These are phyloP conservation scores for Metschnikowia rubicola DNA, from an alignment of 805 yeast genomes.

Conservation along the genomic window DNA sequence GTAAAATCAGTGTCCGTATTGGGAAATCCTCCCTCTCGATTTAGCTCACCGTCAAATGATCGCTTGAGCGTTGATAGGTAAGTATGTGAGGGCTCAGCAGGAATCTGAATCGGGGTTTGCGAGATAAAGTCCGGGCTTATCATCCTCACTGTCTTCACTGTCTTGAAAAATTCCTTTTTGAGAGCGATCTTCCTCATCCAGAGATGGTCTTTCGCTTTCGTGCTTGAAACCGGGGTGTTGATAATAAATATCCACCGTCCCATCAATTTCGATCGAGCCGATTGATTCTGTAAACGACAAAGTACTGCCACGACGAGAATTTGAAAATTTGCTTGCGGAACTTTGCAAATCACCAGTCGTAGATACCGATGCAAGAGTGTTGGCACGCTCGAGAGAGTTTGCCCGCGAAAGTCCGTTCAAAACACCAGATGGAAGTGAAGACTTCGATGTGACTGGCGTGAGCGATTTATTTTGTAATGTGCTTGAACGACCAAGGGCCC, in stretches of 20 bases:
- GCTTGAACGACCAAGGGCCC: slow-evolving; percentile 10
- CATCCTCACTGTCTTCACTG: slow-evolving; percentile 29
- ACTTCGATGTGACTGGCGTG: slow-evolving; percentile 14
- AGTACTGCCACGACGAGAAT: slow-evolving; percentile 20
- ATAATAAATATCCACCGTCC: slow-evolving; percentile 31
- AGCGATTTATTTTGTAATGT: slow-evolving; percentile 8
- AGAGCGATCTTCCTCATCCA: slow-evolving; percentile 10
- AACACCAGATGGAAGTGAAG: slow-evolving; percentile 12
- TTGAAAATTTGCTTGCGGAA: slow-evolving; percentile 15
- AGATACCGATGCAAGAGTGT: slow-evolving; percentile 26
- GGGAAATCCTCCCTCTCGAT: no score
- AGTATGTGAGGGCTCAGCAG: slow-evolving; percentile 20
- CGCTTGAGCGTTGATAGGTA: no score
- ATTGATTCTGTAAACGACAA: slow-evolving; percentile 25
- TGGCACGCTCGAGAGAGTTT: slow-evolving; percentile 30
- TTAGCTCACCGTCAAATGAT: no score
- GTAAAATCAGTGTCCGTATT: no score
- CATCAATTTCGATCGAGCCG: slow-evolving; percentile 28
- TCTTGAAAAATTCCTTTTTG: slow-evolving; percentile 10
- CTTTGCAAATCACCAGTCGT: slow-evolving; percentile 19
- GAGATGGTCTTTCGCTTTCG: slow-evolving; percentile 24
- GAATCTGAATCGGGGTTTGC: slow-evolving; percentile 55
- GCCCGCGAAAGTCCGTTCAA: slow-evolving; percentile 20
- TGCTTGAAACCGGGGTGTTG: slow-evolving; percentile 40
- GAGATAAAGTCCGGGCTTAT: slow-evolving; percentile 45